A percentile compares a stretch with the other conserved stretches of the same genome.
Evolutionary conservation across 139 green algal genomes (phyloP).

Genomic region (Chlamydomonas sp.): DNA sequence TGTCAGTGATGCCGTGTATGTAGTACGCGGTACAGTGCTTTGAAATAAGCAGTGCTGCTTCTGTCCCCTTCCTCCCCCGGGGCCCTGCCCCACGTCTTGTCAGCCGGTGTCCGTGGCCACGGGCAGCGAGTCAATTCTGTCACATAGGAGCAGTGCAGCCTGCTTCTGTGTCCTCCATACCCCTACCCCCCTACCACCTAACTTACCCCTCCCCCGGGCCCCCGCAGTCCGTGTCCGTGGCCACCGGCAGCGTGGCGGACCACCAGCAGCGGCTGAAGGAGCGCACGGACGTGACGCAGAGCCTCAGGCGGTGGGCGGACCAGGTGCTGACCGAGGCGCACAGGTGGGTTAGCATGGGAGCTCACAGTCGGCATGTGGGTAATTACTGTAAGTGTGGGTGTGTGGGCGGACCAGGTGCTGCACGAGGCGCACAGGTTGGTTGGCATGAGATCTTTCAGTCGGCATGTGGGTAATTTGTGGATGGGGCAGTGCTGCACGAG

Average conservation of each 20-base stretch:
- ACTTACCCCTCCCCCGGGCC: background rate
- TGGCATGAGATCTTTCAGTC: too few relatives aligned
- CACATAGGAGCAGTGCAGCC: background rate
- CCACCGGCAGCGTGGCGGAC: constrained; percentile 21
- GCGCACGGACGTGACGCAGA: constrained; percentile 17
- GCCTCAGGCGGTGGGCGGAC: constrained; percentile 24
- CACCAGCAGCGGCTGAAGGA: constrained; percentile 35
- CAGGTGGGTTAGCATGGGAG: background rate
- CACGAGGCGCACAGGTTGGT: too few relatives aligned
- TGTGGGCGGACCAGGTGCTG: background rate
- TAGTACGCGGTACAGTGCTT: too few relatives aligned
- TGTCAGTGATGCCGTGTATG: too few relatives aligned
- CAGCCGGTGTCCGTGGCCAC: too few relatives aligned
- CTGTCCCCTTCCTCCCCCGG: too few relatives aligned
- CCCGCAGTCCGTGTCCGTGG: constrained; percentile 12
- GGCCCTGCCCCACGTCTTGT: too few relatives aligned
- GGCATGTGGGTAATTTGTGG: too few relatives aligned
- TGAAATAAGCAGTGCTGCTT: too few relatives aligned
- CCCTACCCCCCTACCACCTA: background rate
- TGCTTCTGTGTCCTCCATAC: background rate
- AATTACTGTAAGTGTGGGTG: background rate
- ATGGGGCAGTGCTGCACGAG: too few relatives aligned
- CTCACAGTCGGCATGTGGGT: too few relatives aligned
- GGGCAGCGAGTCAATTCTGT: too few relatives aligned
- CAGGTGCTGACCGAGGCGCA: constrained; percentile 10